phyloP scores from a whole-genome alignment of 2,329 filamentous ascomycete genomes.

The Diaporthe nobilis region DNA sequence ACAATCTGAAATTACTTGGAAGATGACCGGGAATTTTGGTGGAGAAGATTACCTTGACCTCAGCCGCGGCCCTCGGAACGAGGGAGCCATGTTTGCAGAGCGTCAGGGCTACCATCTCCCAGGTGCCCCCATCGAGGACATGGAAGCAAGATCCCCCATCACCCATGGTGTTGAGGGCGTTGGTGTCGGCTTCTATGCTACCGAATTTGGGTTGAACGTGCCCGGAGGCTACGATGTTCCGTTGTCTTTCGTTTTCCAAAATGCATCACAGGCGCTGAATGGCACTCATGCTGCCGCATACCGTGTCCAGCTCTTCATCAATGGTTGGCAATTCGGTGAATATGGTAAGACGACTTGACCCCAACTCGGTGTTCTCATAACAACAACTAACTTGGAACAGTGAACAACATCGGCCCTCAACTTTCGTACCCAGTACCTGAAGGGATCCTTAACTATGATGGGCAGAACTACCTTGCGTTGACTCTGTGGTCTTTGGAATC shows the following conservation, averaged over 20 bases:
- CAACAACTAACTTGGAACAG: constrained; percentile 36
- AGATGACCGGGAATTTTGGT: constrained; percentile 73
- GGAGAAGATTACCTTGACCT: constrained; percentile 70
- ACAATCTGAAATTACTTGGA: constrained; percentile 69
- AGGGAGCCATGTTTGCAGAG: constrained; percentile 70
- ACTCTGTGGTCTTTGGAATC: constrained; percentile 74
- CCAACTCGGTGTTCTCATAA: not conserved
- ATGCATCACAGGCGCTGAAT: constrained; percentile 50
- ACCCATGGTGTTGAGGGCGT: constrained; percentile 55
- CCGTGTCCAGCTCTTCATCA: constrained; percentile 75
- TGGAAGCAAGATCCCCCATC: constrained; percentile 52
- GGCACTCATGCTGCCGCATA: constrained; percentile 54
- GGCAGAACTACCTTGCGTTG: constrained; percentile 74
- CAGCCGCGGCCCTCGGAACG: constrained; percentile 69
- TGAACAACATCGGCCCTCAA: constrained; percentile 78
- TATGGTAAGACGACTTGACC: constrained; percentile 35
- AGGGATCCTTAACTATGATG: constrained; percentile 76
- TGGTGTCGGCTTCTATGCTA: constrained; percentile 69
- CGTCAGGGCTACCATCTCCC: constrained; percentile 70
- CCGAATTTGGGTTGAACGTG: constrained; percentile 66
- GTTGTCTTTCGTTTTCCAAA: constrained; percentile 64
- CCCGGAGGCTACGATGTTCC: constrained; percentile 70
- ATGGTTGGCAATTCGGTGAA: constrained; percentile 76
- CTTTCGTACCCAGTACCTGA: constrained; percentile 76
- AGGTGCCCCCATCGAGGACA: constrained; percentile 57